Percentiles rank a stretch among this genome's conserved stretches.
Conservation (phyloP, 257 asterid species). For the Solanum bulbocastanum region DNA sequence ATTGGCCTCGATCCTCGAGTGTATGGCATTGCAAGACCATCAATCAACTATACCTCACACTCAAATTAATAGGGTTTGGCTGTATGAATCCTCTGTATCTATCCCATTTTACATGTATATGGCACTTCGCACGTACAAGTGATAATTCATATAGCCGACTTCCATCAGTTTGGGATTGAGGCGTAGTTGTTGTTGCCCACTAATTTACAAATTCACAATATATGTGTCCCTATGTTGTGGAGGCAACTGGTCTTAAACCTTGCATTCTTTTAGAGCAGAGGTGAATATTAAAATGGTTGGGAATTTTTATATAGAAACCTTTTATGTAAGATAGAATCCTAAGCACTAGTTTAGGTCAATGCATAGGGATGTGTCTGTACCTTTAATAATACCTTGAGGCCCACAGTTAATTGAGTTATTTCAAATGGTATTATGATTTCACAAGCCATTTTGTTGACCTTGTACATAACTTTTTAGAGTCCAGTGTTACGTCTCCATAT, state of each 20-base stretch:
- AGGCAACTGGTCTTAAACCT: not conserved
- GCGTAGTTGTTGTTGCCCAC: not conserved
- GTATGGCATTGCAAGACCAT: not conserved
- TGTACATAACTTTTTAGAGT: constrained; percentile 14
- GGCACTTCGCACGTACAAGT: not conserved
- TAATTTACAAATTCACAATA: not conserved
- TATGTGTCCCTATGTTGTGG: not conserved
- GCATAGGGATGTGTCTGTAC: constrained; percentile 16
- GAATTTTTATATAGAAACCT: not conserved
- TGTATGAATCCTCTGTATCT: not conserved
- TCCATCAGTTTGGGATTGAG: not conserved
- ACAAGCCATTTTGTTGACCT: constrained; percentile 27
- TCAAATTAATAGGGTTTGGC: not conserved
- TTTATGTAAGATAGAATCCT: not conserved
- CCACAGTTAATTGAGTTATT: constrained; percentile 5
- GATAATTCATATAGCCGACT: not conserved
- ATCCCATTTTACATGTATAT: not conserved
- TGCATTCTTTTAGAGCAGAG: not conserved
- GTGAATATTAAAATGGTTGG: not conserved
- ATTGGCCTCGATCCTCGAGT: not conserved
- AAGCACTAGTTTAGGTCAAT: constrained; percentile 10
- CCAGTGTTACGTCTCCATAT: constrained; percentile 7
- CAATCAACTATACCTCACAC: not conserved
- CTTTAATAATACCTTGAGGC: constrained; percentile 12
- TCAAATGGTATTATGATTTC: constrained; percentile 21